Conservation (phyloP, 148 eudicot genomes). For the Rhododendron griersonianum region DNA sequence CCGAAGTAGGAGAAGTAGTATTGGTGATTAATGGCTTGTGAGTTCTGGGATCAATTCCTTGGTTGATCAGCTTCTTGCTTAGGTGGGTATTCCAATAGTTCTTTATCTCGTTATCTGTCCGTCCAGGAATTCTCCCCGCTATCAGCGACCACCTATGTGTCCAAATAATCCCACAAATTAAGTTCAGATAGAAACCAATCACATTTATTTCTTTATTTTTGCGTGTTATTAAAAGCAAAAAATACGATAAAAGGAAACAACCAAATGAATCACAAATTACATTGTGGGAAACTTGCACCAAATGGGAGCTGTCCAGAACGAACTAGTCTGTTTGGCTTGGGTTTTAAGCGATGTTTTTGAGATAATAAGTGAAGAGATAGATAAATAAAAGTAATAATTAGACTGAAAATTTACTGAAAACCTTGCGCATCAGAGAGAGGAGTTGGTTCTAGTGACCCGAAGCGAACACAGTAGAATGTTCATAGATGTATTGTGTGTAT, state of each 20-base stretch:
- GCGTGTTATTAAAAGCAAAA: background rate
- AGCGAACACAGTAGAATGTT: too few species aligned
- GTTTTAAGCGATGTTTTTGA: background rate
- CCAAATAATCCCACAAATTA: background rate
- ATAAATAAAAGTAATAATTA: too few species aligned
- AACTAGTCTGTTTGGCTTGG: background rate
- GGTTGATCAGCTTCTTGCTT: conserved; percentile 58
- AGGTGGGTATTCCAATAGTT: conserved; percentile 71
- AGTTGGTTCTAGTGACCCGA: too few species aligned
- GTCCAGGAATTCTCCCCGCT: conserved; percentile 63
- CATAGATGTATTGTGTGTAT: too few species aligned
- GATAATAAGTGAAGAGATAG: too few species aligned
- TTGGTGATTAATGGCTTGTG: conserved; percentile 40
- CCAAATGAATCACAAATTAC: background rate
- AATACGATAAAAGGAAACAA: background rate
- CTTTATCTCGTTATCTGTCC: conserved; percentile 68
- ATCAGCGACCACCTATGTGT: conserved; percentile 54
- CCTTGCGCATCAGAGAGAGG: background rate
- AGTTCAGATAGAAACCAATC: background rate
- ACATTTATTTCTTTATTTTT: background rate
- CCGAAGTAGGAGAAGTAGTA: background rate
- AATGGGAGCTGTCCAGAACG: background rate
- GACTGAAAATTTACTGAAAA: too few species aligned
- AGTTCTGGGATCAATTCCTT: conserved; percentile 66
- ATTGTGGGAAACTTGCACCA: background rate